Base-by-base conservation (phyloP, 371 early-diverging fungal species). In the Mucor plumbeus region DNA sequence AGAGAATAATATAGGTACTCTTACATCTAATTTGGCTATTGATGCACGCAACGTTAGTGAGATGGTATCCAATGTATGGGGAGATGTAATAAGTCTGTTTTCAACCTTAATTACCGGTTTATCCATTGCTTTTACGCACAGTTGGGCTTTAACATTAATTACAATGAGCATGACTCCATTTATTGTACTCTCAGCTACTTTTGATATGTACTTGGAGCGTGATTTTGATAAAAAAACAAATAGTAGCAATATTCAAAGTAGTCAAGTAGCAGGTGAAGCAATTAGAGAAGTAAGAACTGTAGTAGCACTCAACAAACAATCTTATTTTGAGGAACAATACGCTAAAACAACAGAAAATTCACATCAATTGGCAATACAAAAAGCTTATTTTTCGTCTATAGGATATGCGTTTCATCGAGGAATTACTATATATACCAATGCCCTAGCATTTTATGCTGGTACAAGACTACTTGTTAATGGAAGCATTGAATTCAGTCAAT, bases 281-380 rank as follows among this genome's bases (percentile, higher is more conserved):
- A 87, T 96, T 17, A 69, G 83, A 36, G 86, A 89, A 71, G 87
- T 95, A 41, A 85, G 95, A 39, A 96, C 96, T 0, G 94, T 96
- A 9, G 83, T 87, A 14, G 73, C 89, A 0, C 76, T 96, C 14
- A 89, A 87, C 5, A 86, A 90, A 64, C 94, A 96, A 65, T 61
- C 75, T 34, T 72, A 75, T 31, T 92, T 95, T 63, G 85, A 87
- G 71, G 58, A 64, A 0, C 62, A 77, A 41, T 95, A 91, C 66
- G 53, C 47, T 17, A 63, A 76, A 13, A 83, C 86, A 34, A 87
- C 90, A 50, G 69, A 75, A n/a, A 75, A 68, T 34, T 93, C 95
- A 1, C 90, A 94, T 69, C 75, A 75, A 13, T 63, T 78, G 7
- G 89, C 91, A 1, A 62, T 83, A 8, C 75, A 77, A 35, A 86